Evolutionary conservation across 352 stramenopile species (phyloP), one percentile per base, ranked within the genome.

Genomic region (Stephanocyclus meneghinianus): DNA sequence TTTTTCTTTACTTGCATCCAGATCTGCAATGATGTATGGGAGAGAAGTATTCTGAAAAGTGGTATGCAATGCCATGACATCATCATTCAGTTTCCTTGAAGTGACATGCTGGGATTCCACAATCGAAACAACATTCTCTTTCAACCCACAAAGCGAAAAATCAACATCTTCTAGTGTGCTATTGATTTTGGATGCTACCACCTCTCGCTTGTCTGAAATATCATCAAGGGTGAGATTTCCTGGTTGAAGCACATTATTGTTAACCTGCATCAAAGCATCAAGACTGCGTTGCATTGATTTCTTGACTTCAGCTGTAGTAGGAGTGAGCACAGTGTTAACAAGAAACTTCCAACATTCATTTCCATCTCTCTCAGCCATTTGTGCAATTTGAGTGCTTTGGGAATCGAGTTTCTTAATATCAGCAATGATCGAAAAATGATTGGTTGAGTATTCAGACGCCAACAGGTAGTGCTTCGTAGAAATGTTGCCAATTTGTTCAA

Each of bases 321-420:
- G 66, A 26, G 81, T 80, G 8, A 80, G 62, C 0, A 81, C 53
- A 51, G 35, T 37, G 66, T 84, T 76, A 15, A 79, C 66, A 16
- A 84, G 56, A 44, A 42, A 76, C 59, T 73, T 57, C 30, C 70
- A 73, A 57, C 63, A 73, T 10, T 45, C 51, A 37, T 79, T 72
- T 62, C 72, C 76, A 53, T 84, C 76, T 15, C 59, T 60, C 53
- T 80, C 77, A 21, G 16, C 60, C n/a, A n/a, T 67, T 66, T 80
- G 74, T 9, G 63, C 59, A 56, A 84, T 64, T 18, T 83, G 50
- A 16, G 48, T 42, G 42, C 48, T 76, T 45, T 65, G 40, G 32
- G 47, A 56, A 47, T 78, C 66, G n/a, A 78, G n/a, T n/a, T 63
- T 35, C 40, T 81, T 78, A 53, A 85, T 72, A 47, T 85, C 68